Percentiles rank a stretch among this genome's conserved stretches.
Evolutionary conservation across 228 moss, liverwort and hornwort species (phyloP).

Genomic region (Sphagnum magellanicum): DNA sequence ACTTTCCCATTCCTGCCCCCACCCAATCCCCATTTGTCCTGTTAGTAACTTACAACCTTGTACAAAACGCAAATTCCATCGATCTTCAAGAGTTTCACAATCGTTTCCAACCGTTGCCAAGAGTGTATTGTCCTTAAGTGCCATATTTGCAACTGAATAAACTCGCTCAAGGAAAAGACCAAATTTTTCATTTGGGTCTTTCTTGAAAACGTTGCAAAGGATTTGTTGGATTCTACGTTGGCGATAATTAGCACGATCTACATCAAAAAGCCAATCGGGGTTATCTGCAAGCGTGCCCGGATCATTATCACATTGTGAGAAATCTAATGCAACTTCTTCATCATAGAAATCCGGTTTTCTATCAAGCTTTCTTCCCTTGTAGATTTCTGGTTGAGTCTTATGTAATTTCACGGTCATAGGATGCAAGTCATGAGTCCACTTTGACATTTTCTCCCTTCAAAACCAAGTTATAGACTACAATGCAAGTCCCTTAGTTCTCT

Average conservation of each 20-base stretch:
- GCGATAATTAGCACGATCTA: slow-evolving; percentile 42
- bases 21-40: slow-evolving; percentile 28
- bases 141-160: slow-evolving; percentile 41
- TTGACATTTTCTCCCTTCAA: slow-evolving; percentile 18
- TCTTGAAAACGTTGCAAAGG: slow-evolving; percentile 28
- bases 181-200: slow-evolving; percentile 28
- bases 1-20: slow-evolving; percentile 32
- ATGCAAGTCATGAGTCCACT: slow-evolving; percentile 13
- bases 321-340: slow-evolving; percentile 20
- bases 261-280: slow-evolving; percentile 35
- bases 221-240: slow-evolving; percentile 32
- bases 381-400: slow-evolving; percentile 18
- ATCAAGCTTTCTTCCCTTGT: slow-evolving; percentile 8
- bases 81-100: slow-evolving; percentile 25
- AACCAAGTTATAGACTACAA: too few species aligned
- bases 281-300: slow-evolving; percentile 23
- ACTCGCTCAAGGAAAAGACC: slow-evolving; percentile 32
- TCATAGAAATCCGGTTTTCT: slow-evolving; percentile 27
- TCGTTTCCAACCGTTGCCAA: slow-evolving; percentile 42
- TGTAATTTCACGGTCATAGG: slow-evolving; percentile 24
- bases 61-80: slow-evolving; percentile 49
- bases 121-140: slow-evolving; percentile 27
- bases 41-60: slow-evolving; percentile 37
- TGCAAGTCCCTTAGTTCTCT: too few species aligned
- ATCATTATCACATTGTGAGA: slow-evolving; percentile 28